Conservation (phyloP, 75 land plant genomes). For the Cunninghamia lanceolata region DNA sequence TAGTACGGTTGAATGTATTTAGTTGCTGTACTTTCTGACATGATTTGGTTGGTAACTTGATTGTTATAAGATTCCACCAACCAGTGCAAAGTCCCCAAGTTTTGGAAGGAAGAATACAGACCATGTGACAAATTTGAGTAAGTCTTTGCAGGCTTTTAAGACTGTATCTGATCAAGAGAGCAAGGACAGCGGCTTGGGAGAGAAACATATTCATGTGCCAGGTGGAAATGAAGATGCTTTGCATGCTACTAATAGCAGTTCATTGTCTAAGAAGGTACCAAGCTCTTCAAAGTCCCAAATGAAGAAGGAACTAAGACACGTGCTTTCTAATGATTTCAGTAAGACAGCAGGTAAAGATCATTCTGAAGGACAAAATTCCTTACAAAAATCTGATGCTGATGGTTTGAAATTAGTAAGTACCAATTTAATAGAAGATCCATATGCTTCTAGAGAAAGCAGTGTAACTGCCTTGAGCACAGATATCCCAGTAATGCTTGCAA, state of each 20-base stretch:
- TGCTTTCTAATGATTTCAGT: background rate
- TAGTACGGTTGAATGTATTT: background rate
- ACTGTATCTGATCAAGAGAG: background rate
- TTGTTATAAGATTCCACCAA: constrained; percentile 25
- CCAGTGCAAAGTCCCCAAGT: constrained; percentile 30
- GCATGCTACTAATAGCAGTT: background rate
- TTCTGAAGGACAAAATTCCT: background rate
- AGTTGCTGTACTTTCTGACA: background rate
- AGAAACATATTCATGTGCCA: background rate
- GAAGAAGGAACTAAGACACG: background rate
- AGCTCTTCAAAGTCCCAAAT: background rate
- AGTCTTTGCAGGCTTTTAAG: background rate
- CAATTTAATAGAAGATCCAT: background rate
- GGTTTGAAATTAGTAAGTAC: background rate
- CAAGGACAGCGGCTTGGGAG: background rate
- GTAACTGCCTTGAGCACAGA: background rate
- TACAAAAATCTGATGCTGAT: background rate
- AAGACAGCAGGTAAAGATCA: background rate
- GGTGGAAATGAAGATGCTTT: background rate
- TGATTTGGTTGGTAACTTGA: background rate
- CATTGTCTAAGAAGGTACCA: background rate
- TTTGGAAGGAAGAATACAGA: constrained; percentile 8
- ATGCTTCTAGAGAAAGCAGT: background rate
- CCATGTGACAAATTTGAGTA: background rate
- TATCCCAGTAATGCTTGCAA: background rate